Conservation (phyloP, 495 filamentous ascomycete species). For the Delitschia confertaspora region DNA sequence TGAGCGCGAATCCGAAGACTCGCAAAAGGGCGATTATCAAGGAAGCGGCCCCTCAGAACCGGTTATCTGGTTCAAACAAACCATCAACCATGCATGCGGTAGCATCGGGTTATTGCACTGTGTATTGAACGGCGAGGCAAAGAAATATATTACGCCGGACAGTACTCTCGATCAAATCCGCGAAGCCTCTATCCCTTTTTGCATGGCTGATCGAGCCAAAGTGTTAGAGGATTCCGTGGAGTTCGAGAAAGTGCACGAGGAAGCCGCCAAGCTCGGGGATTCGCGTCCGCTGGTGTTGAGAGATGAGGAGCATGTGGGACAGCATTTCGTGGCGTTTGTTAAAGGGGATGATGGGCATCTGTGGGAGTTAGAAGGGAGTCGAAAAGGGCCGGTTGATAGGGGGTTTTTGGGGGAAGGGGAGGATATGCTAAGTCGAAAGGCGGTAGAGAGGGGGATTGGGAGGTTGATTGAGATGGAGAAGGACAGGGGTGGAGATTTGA, state of each 20-base stretch:
- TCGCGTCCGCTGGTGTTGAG: background rate
- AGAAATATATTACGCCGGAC: slow-evolving; percentile 37
- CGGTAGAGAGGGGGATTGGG: slow-evolving; percentile 14
- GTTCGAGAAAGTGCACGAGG: slow-evolving; percentile 62
- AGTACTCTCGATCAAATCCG: slow-evolving; percentile 44
- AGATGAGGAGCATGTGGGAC: slow-evolving; percentile 3
- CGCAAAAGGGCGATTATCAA: slow-evolving; percentile 34
- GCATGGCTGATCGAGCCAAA: slow-evolving; percentile 51
- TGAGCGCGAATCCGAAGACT: slow-evolving; percentile 14
- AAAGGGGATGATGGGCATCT: slow-evolving; percentile 25
- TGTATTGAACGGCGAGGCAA: slow-evolving; percentile 51
- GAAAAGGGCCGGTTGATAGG: slow-evolving; percentile 28
- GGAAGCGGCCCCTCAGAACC: slow-evolving; percentile 48
- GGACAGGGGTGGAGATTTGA: slow-evolving; percentile 17
- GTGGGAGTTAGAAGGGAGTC: slow-evolving; percentile 28
- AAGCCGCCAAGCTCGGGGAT: slow-evolving; percentile 63
- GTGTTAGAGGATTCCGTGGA: slow-evolving; percentile 63
- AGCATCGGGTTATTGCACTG: slow-evolving; percentile 75
- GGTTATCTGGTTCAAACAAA: slow-evolving; percentile 85
- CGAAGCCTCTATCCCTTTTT: slow-evolving; percentile 42
- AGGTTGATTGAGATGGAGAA: slow-evolving; percentile 16
- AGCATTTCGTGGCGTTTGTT: slow-evolving; percentile 24
- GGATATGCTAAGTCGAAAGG: slow-evolving; percentile 16
- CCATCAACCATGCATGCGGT: slow-evolving; percentile 80
- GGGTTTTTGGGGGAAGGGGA: slow-evolving; percentile 20